A percentile compares a stretch with the other conserved stretches of the same genome.
Evolutionary conservation across 2,329 filamentous ascomycete genomes (phyloP).

Genomic region (Venturiaceae sp.): DNA sequence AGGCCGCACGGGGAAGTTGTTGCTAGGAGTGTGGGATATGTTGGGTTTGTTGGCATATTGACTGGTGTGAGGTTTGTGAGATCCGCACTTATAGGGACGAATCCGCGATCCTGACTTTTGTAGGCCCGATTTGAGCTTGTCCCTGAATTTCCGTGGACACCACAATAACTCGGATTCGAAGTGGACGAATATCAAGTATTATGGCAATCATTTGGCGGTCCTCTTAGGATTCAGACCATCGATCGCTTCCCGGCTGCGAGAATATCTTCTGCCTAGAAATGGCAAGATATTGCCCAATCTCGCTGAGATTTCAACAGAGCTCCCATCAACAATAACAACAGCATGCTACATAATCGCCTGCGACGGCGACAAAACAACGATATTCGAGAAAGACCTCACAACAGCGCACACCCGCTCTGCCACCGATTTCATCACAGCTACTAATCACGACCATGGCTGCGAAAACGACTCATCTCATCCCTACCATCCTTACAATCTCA

Average conservation of each 20-base stretch:
- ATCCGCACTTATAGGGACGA: background rate
- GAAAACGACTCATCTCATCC: conserved; percentile 12
- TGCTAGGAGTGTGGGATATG: conserved; percentile 40
- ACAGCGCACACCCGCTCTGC: conserved; percentile 35
- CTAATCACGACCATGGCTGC: conserved; percentile 41
- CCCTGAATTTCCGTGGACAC: conserved; percentile 41
- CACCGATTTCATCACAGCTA: conserved; percentile 42
- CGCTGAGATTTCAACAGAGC: conserved; percentile 17
- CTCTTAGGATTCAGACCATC: conserved; percentile 44
- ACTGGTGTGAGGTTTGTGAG: conserved; percentile 36
- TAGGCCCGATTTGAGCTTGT: conserved; percentile 34
- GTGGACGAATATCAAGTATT: conserved; percentile 29
- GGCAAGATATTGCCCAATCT: conserved; percentile 13
- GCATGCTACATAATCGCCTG: conserved; percentile 50
- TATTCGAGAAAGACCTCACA: conserved; percentile 47
- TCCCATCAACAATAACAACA: conserved; percentile 34
- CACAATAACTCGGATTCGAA: conserved; percentile 30
- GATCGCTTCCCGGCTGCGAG: conserved; percentile 41
- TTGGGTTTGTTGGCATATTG: conserved; percentile 41
- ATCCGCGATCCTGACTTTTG: too few relatives aligned
- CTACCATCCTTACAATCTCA: conserved; percentile 5
- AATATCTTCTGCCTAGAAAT: conserved; percentile 26
- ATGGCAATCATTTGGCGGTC: conserved; percentile 41
- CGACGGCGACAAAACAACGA: conserved; percentile 35
- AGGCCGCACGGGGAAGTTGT: conserved; percentile 25